phyloP scores from a whole-genome alignment of 495 filamentous ascomycete genomes.

The Aspergillus leporis region DNA sequence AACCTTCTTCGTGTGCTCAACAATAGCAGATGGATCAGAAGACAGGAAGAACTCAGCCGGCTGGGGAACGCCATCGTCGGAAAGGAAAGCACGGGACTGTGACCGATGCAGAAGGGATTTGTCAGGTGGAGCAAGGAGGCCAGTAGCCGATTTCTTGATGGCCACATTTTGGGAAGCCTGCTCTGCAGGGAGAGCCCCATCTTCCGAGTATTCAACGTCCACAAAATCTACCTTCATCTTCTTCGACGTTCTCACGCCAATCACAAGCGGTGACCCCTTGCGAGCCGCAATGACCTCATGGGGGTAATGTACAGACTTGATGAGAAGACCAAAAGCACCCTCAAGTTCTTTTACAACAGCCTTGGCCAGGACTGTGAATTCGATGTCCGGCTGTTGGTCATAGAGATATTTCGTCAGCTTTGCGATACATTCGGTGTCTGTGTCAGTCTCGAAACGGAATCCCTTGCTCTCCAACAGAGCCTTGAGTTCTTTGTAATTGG shows the following conservation, averaged over 20 bases:
- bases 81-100: conserved; percentile 97
- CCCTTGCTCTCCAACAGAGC: conserved; percentile 89
- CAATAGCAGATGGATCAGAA: conserved; percentile 95
- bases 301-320: conserved; percentile 98
- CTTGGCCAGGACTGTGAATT: conserved; percentile 95
- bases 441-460: conserved; percentile 98
- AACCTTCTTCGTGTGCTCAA: conserved; percentile 99
- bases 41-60: conserved; percentile 99
- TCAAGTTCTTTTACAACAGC: conserved; percentile 97
- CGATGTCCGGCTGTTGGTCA: conserved; percentile 90
- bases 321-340: conserved; percentile 91
- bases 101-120: conserved; percentile 97
- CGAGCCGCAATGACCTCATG: conserved; percentile 97
- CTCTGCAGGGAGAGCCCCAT: conserved; percentile 85
- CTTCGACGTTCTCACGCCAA: conserved; percentile 91
- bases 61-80: conserved; percentile 94
- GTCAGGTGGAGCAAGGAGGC: conserved; percentile 83
- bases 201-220: conserved; percentile 93
- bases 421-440: conserved; percentile 97
- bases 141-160: conserved; percentile 83
- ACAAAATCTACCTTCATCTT: conserved; percentile 99
- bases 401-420: conserved; percentile 98
- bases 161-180: conserved; percentile 94
- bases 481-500: conserved; percentile 99
- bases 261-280: conserved; percentile 95